Evolutionary conservation across 805 yeast genomes (phyloP), one percentile per base, ranked within the genome.

Genomic region (Wickerhamomyces hampshirensis): DNA sequence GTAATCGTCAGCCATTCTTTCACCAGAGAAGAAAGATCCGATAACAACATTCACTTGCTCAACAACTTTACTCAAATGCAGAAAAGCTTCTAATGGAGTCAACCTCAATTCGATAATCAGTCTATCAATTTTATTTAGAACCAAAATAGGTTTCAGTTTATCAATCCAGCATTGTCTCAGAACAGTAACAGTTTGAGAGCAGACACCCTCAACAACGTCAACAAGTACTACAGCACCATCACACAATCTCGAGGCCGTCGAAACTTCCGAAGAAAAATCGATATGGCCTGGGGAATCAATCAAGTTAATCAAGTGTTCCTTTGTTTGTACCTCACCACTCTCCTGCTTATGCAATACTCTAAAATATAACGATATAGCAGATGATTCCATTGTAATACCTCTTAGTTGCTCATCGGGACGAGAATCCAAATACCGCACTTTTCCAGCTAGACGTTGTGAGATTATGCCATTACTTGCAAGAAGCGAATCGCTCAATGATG

Each of bases 201-300:
- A 89, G 0, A 93, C 98, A 18, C 99, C 99, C 63, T 93, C 99
- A 2, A 93, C 96, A 4, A 86, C 97, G 59, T 93, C 99, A 3
- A 93, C 96, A 12, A 93, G 65, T 0, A 93, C 94, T 3, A 93
- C 83, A 0, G 98, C 96, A 30, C 98, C 98, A 56, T 93, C 99
- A 65, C 98, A 93, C 30, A 93, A 66, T 51, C 98, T 71, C 2
- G 98, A 88, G 1, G 98, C 95, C 0, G 96, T 85, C 18, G 96
- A 85, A 0, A 93, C 99, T 56, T 93, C 99, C 10, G 94, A 83
- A 1, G 95, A 83, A 58, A 93, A 93, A 62, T 93, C 99, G 41
- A 93, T 87, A 53, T 93, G 99, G n/a, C 99, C 99, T 0, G 99
- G 99, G 0, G 98, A 91, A 60, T 93, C 99, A 39, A 93, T 91